Base-by-base conservation (phyloP, 148 eudicot species). In the Spergularia marina region DNA sequence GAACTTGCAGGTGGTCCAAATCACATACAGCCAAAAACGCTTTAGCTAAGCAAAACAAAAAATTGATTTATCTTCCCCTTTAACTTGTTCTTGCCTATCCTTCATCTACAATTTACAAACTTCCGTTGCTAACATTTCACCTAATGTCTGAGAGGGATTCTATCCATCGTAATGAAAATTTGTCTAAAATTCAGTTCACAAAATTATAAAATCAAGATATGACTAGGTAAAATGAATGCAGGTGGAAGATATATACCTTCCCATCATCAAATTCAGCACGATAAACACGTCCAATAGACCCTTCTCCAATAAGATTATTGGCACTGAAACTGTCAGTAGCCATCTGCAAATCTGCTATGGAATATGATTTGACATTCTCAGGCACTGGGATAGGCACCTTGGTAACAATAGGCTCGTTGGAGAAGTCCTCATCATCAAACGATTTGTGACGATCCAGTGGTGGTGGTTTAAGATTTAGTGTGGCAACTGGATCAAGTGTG, bases 261-360 rank as follows among this genome's bases (percentile, higher is more conserved):
- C 97, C 98, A 67, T 92, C 91, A 75, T 86, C 90, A 78, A 85
- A 87, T 70, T 85, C 84, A 81, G 97, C 94, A 65, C 89, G 83
- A 81, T 80, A 93, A 81, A 93, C 98, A 83, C 94, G 94, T 67
- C 97, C 98, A 72, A 91, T 74, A 65, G 96, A 86, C 78, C 98
- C 98, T 83, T 95, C 98, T 20, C 96, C 97, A 58, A 95, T 65
- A 65, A 92, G 90, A 75, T 90, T 88, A 20, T 95, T 97, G 56
- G 81, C 67, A 75, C 83, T 86, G 82, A 95, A 95, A 84, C 98
- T 95, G 68, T 81, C 90, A 5, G 98, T 95, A 44, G 97, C 97
- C 74, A 95, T 88, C 82, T 95, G 98, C 73, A 95, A 86, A 74
- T 95, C 98, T 58, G 98, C 98, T 75, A 95, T 86, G 53, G 98